Evolutionary conservation across 164 flowering plant genomes (phyloP).

Genomic region (Malania oleifera): DNA sequence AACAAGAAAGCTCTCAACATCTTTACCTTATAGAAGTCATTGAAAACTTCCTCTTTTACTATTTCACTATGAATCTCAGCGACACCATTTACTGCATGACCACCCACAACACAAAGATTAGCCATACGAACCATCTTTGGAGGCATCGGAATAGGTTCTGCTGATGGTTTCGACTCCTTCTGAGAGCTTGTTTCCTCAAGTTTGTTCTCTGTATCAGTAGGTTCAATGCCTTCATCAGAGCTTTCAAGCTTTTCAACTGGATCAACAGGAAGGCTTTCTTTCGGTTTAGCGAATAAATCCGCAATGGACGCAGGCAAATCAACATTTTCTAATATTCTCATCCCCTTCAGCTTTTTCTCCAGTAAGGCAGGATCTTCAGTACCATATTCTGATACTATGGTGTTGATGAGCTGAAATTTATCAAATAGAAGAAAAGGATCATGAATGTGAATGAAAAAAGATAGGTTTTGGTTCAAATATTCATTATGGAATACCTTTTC

Average conservation of each 20-base stretch:
- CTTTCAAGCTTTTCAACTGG: constrained; percentile 11
- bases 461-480: background rate
- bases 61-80: constrained; percentile 97
- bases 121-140: constrained; percentile 91
- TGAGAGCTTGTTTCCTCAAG: constrained; percentile 20
- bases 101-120: constrained; percentile 86
- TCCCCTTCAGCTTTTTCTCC: constrained; percentile 52
- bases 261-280: constrained; percentile 29
- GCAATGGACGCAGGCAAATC: constrained; percentile 55
- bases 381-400: constrained; percentile 73
- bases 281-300: constrained; percentile 39
- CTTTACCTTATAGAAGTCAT: constrained; percentile 68
- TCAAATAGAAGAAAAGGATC: constrained; percentile 12
- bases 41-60: constrained; percentile 85
- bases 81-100: constrained; percentile 97
- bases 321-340: constrained; percentile 85
- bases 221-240: constrained; percentile 10
- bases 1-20: background rate
- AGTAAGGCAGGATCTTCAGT: constrained; percentile 52
- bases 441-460: background rate
- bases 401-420: constrained; percentile 50
- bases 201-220: constrained; percentile 20
- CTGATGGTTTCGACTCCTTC: constrained; percentile 19
- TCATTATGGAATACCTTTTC: constrained; percentile 56
- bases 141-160: constrained; percentile 40